A percentile compares a stretch with the other conserved stretches of the same genome.
phyloP scores from a whole-genome alignment of 768 basidiomycete genomes.

The Kwoniella sp. region DNA sequence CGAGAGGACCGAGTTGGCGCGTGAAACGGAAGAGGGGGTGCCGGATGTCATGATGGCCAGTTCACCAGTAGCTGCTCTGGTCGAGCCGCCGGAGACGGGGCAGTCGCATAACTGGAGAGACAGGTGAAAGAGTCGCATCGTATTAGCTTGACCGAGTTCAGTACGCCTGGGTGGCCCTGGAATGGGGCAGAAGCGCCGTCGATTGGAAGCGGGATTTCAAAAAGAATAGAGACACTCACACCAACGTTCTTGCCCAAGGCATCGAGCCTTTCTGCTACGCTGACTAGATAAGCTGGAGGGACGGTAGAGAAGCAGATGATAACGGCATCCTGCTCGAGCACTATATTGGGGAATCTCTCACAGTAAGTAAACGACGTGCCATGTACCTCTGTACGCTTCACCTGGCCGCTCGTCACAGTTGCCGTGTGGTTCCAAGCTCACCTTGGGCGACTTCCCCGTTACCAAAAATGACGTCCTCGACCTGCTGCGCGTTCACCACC shows the following conservation, averaged over 20 bases:
- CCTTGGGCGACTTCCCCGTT: constrained; percentile 32
- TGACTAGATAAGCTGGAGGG: constrained; percentile 36
- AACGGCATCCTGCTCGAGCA: constrained; percentile 32
- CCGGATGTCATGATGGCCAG: constrained; percentile 49
- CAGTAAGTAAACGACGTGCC: no score
- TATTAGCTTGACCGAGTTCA: neutral
- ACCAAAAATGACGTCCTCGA: constrained; percentile 46
- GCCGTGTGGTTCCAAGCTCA: constrained; percentile 11
- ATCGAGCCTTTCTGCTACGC: constrained; percentile 37
- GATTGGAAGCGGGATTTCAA: constrained; percentile 6
- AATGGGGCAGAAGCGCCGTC: constrained; percentile 13
- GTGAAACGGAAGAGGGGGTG: constrained; percentile 24
- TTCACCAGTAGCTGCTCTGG: constrained; percentile 42
- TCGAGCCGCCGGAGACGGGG: constrained; percentile 50
- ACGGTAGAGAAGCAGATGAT: constrained; percentile 53
- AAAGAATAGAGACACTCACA: constrained; percentile 34
- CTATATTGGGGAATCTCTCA: no score
- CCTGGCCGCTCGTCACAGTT: no score
- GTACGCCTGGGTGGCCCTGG: neutral
- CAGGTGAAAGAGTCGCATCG: neutral
- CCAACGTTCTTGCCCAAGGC: constrained; percentile 42
- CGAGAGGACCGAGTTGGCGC: constrained; percentile 36
- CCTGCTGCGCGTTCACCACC: constrained; percentile 49
- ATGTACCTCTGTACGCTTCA: no score
- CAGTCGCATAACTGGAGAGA: constrained; percentile 43